phyloP scores from a whole-genome alignment of 2,329 filamentous ascomycete species.

The Leptosphaerulina australis region DNA sequence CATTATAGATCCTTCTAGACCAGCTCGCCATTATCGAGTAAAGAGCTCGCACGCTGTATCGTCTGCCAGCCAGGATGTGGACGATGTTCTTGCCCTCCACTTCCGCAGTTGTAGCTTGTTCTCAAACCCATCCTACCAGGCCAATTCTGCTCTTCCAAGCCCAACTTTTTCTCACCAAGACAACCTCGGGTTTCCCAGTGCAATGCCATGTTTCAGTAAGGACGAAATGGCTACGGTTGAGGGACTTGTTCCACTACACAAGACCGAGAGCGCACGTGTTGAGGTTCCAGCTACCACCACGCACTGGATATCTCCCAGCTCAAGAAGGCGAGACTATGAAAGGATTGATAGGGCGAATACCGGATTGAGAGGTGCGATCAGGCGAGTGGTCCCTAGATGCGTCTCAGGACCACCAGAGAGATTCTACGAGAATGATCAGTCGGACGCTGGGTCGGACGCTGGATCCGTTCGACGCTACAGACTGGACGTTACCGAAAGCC shows the following conservation, averaged over 20 bases:
- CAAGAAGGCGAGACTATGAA: conserved; percentile 44
- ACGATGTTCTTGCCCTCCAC: conserved; percentile 49
- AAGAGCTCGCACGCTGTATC: conserved; percentile 41
- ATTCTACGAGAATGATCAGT: conserved; percentile 47
- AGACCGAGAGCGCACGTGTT: conserved; percentile 25
- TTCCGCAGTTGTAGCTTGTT: conserved; percentile 48
- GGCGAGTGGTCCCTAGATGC: conserved; percentile 41
- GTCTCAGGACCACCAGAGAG: conserved; percentile 40
- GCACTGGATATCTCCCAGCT: conserved; percentile 48
- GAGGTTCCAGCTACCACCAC: conserved; percentile 36
- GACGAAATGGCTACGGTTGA: conserved; percentile 23
- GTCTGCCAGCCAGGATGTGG: conserved; percentile 40
- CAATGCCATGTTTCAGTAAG: conserved; percentile 25
- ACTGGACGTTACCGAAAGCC: conserved; percentile 37
- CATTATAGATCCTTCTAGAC: conserved; percentile 42
- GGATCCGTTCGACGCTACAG: conserved; percentile 48
- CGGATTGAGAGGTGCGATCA: conserved; percentile 44
- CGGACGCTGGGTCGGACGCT: conserved; percentile 44
- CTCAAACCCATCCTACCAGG: conserved; percentile 38
- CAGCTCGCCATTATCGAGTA: conserved; percentile 45
- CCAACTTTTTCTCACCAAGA: conserved; percentile 31
- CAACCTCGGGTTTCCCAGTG: conserved; percentile 12
- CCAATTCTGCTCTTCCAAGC: conserved; percentile 29
- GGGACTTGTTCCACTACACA: conserved; percentile 19
- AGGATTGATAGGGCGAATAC: conserved; percentile 47